These are phyloP conservation scores for Coemansia sp. DNA, from an alignment of 192 early-diverging fungal genomes.

Conservation along the genomic window DNA sequence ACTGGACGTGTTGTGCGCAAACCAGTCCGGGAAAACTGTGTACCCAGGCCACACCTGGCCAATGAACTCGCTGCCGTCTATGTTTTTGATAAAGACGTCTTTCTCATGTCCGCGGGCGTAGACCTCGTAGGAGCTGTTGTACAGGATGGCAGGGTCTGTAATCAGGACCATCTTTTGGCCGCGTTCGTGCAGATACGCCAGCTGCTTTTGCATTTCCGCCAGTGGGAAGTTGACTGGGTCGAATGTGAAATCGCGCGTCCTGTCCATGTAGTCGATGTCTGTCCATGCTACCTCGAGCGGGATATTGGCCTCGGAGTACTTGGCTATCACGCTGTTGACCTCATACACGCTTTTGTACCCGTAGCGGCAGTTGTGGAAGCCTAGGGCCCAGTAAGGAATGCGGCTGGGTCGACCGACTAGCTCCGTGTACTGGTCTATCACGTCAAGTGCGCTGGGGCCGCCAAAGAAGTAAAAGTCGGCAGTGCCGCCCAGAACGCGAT, in stretches of 20 bases:
- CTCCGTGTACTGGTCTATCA: slow-evolving; percentile 59
- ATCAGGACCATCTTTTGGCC: slow-evolving; percentile 64
- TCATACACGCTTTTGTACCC: slow-evolving; percentile 59
- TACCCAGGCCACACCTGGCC: slow-evolving; percentile 67
- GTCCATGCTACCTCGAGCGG: slow-evolving; percentile 67
- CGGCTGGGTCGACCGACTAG: slow-evolving; percentile 62
- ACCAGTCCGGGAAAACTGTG: slow-evolving; percentile 66
- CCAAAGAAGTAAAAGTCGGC: slow-evolving; percentile 64
- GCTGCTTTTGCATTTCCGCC: slow-evolving; percentile 49
- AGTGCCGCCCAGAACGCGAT: slow-evolving; percentile 64
- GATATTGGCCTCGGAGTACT: slow-evolving; percentile 56
- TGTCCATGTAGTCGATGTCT: slow-evolving; percentile 74
- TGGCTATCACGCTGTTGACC: slow-evolving; percentile 56
- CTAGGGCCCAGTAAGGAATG: slow-evolving; percentile 63
- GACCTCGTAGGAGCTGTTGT: slow-evolving; percentile 49
- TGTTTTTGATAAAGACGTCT: slow-evolving; percentile 60
- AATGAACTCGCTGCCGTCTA: slow-evolving; percentile 54
- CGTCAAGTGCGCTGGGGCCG: slow-evolving; percentile 51
- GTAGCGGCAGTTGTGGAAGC: slow-evolving; percentile 64
- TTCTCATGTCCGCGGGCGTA: slow-evolving; percentile 54
- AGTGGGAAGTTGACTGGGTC: slow-evolving; percentile 58
- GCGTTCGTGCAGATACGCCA: slow-evolving; percentile 42
- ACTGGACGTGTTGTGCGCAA: slow-evolving; percentile 50
- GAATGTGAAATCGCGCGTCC: slow-evolving; percentile 60
- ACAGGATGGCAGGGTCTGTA: slow-evolving; percentile 63